phyloP scores from a whole-genome alignment of 495 filamentous ascomycete species.

The Acidiella bohemica region DNA sequence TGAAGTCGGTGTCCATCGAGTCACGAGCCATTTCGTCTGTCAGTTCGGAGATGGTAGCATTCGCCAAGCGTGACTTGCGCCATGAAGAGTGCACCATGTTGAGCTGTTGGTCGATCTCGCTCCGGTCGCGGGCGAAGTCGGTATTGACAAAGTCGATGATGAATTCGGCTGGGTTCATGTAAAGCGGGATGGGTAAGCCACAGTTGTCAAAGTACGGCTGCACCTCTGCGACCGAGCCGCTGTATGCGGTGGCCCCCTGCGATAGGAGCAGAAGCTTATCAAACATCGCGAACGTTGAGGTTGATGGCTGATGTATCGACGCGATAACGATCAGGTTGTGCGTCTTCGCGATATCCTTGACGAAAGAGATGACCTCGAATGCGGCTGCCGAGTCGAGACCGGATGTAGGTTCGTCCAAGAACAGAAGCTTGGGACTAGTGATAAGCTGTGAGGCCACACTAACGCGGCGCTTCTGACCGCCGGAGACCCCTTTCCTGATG shows the following conservation, averaged over 20 bases:
- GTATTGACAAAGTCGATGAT: constrained; percentile 61
- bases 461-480: constrained; percentile 67
- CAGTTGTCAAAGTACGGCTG: constrained; percentile 44
- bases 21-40: constrained; percentile 22
- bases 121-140: constrained; percentile 47
- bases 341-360: constrained; percentile 46
- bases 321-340: constrained; percentile 66
- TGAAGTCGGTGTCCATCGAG: constrained; percentile 17
- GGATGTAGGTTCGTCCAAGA: constrained; percentile 71
- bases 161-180: constrained; percentile 68
- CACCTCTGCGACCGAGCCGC: constrained; percentile 42
- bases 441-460: constrained; percentile 68
- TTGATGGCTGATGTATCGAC: constrained; percentile 72
- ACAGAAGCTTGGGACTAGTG: constrained; percentile 62
- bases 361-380: constrained; percentile 53
- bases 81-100: constrained; percentile 34
- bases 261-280: constrained; percentile 66
- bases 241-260: constrained; percentile 53
- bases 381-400: constrained; percentile 61
- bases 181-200: constrained; percentile 44
- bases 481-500: constrained; percentile 63
- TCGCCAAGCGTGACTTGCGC: constrained; percentile 24
- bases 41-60: constrained; percentile 16
- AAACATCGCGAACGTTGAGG: constrained; percentile 61
- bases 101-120: constrained; percentile 29